Evolutionary conservation across 1,139 yeast genomes (phyloP), one percentile per base, ranked within the genome.

Genomic region (Yamadazyma jaroonii): DNA sequence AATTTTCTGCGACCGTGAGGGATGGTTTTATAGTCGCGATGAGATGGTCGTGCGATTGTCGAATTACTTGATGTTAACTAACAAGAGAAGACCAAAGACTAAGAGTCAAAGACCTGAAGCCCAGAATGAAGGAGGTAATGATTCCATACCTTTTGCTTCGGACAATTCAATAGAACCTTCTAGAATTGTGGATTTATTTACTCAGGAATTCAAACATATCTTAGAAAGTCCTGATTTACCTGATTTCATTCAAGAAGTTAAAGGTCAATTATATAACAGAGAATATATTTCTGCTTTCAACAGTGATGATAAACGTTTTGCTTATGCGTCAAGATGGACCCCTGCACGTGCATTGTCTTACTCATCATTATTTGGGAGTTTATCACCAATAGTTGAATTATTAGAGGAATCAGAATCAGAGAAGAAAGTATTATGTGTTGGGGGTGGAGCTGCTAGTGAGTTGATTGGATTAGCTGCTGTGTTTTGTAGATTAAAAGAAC

Each of bases 391-490:
- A 4, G 58, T 59, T 21, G 59, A 62, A 3, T 41, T 72, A 8
- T 52, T 79, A 12, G 48, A 50, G 25, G 63, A 64, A 29, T 60
- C 63, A 5, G 59, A 59, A 2, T 37, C 42, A 6, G 38, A 49
- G 3, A 59, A 61, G 14, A 63, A 70, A 8, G 76, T 81, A 0
- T 56, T 87, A 28, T 77, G 84, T 49, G 71, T 88, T 31, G 96
- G 96, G 10, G 96, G 95, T 13, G 96, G 96, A 15, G 96, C 96
- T 0, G 85, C 90, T 2, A 86, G 90, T 1, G 96, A 88, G 54
- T 61, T 87, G 15, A 81, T 81, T 12, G 95, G 86, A 0, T 53
- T 86, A 31, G 79, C 79, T 0, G 73, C 89, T 12, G 67, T 83
- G 0, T 81, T 77, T 48, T 62, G 80, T 35, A 59, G 76, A 39